phyloP scores from a whole-genome alignment of 2,329 filamentous ascomycete species.

The Scedosporium boydii region DNA sequence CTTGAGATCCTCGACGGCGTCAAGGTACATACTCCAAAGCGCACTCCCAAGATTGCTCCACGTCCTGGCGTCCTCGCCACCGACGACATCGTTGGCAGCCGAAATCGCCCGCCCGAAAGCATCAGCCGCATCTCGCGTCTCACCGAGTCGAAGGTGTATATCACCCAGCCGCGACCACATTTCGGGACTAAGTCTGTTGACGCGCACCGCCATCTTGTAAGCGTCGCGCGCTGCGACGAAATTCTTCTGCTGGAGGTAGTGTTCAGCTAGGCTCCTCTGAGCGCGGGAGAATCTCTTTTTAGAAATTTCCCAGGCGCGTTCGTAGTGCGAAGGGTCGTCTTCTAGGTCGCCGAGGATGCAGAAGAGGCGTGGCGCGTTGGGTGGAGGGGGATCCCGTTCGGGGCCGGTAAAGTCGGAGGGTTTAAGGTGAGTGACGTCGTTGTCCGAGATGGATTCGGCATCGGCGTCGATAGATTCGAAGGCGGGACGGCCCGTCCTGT shows the following conservation, averaged over 20 bases:
- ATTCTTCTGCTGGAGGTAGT: slow-evolving; percentile 59
- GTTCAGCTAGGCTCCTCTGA: slow-evolving; percentile 75
- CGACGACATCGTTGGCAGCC: slow-evolving; percentile 45
- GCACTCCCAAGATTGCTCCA: slow-evolving; percentile 93
- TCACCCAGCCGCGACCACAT: slow-evolving; percentile 90
- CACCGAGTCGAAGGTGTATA: slow-evolving; percentile 66
- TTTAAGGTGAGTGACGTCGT: slow-evolving; percentile 47
- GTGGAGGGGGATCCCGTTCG: slow-evolving; percentile 54
- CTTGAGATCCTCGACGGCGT: slow-evolving; percentile 31
- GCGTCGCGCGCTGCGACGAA: slow-evolving; percentile 63
- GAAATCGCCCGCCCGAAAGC: slow-evolving; percentile 78
- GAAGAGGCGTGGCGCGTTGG: slow-evolving; percentile 78
- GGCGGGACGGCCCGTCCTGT: slow-evolving; percentile 37
- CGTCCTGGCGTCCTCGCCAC: slow-evolving; percentile 81
- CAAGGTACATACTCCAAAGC: slow-evolving; percentile 59
- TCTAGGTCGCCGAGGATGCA: slow-evolving; percentile 92
- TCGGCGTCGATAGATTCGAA: slow-evolving; percentile 29
- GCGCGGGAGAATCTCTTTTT: slow-evolving; percentile 73
- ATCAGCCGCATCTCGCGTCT: slow-evolving; percentile 71
- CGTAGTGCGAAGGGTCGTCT: slow-evolving; percentile 62
- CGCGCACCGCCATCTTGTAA: slow-evolving; percentile 66
- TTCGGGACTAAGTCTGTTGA: slow-evolving; percentile 72
- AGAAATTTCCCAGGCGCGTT: slow-evolving; percentile 81
- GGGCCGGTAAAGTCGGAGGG: slow-evolving; percentile 47
- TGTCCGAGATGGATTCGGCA: slow-evolving; percentile 33